Percentiles rank a stretch among this genome's conserved stretches.
phyloP scores from a whole-genome alignment of 805 yeast genomes.

The Saccharomycopsis schoenii region DNA sequence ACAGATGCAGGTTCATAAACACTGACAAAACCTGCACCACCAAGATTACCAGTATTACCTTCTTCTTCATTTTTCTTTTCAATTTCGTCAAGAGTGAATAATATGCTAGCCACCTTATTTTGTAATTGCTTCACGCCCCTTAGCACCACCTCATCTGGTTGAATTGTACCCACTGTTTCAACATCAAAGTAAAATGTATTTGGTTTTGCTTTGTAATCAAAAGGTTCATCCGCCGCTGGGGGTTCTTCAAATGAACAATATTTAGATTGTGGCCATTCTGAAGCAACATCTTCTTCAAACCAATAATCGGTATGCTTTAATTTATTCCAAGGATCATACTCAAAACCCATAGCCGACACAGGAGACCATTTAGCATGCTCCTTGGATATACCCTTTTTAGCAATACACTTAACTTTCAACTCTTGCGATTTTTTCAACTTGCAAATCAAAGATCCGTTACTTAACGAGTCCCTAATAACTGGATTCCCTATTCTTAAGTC shows the following conservation, averaged over 20 bases:
- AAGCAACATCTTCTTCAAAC: conserved; percentile 83
- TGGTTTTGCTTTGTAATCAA: conserved; percentile 80
- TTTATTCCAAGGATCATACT: conserved; percentile 98
- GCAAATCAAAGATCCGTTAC: conserved; percentile 83
- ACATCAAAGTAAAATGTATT: conserved; percentile 76
- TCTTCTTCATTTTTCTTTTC: conserved; percentile 34
- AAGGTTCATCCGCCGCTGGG: conserved; percentile 76
- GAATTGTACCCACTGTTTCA: conserved; percentile 84
- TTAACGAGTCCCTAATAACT: conserved; percentile 64
- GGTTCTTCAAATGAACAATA: conserved; percentile 96
- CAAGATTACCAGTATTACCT: conserved; percentile 40
- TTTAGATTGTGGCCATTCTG: conserved; percentile 87
- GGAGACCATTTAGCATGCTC: conserved; percentile 99
- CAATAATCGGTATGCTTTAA: conserved; percentile 91
- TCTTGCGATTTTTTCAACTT: conserved; percentile 91
- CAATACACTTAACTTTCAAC: conserved; percentile 79
- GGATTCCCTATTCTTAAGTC: conserved; percentile 64
- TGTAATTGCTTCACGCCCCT: conserved; percentile 81
- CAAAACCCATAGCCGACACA: conserved; percentile 90
- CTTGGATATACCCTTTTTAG: conserved; percentile 93
- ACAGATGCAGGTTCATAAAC: conserved; percentile 24
- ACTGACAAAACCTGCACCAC: conserved; percentile 31
- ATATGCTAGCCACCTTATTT: conserved; percentile 81
- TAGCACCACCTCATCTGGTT: conserved; percentile 81
- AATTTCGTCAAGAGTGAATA: conserved; percentile 52